Percentiles rank a stretch among this genome's conserved stretches.
Evolutionary conservation across 2,329 filamentous ascomycete genomes (phyloP).

Genomic region (Botrytis porri): DNA sequence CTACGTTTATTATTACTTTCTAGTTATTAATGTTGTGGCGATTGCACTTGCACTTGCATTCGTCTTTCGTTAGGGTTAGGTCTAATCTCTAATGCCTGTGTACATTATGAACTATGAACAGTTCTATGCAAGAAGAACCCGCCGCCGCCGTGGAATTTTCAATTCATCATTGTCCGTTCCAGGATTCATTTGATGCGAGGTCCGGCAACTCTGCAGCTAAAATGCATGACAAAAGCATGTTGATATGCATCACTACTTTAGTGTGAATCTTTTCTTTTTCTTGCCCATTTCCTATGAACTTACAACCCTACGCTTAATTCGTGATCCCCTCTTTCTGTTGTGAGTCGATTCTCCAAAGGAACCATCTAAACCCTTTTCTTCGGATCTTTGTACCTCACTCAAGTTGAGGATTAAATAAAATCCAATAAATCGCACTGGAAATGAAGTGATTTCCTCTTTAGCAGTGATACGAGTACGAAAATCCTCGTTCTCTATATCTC

Average conservation of each 20-base stretch:
- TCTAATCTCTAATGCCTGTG: neutral
- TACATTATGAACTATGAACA: neutral
- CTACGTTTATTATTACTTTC: neutral
- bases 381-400: neutral
- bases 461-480: slow-evolving; percentile 14
- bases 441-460: neutral
- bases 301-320: neutral
- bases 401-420: neutral
- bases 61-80: slow-evolving; percentile 1
- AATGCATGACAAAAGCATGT: slow-evolving; percentile 5
- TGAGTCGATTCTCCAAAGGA: neutral
- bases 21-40: neutral
- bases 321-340: neutral
- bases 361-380: neutral
- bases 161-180: neutral
- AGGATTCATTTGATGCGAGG: slow-evolving; percentile 3
- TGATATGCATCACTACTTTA: slow-evolving; percentile 8
- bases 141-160: neutral
- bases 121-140: slow-evolving; percentile 1
- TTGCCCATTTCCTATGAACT: neutral
- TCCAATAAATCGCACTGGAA: neutral
- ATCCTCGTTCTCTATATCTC: neutral
- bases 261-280: neutral
- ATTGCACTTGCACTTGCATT: neutral
- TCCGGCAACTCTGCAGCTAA: slow-evolving; percentile 5